Conservation (phyloP, 768 basidiomycete genomes). For the Tulasnella sp. region DNA sequence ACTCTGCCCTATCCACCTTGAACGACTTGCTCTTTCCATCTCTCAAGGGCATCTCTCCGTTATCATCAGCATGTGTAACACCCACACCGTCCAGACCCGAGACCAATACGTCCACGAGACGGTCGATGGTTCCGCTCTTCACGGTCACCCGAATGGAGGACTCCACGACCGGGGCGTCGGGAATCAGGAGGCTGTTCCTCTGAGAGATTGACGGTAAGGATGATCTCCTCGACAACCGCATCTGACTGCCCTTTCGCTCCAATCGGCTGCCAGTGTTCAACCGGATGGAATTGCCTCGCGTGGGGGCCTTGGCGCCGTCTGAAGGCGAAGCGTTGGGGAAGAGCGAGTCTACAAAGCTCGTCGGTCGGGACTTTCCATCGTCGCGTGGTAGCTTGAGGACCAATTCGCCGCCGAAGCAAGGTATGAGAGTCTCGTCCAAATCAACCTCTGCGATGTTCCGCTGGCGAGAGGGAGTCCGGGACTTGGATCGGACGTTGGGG, state of each 20-base stretch:
- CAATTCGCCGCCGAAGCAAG: slow-evolving; percentile 74
- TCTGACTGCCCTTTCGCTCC: slow-evolving; percentile 74
- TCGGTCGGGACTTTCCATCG: slow-evolving; percentile 67
- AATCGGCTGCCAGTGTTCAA: slow-evolving; percentile 72
- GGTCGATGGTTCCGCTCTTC: slow-evolving; percentile 75
- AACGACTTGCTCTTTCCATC: slow-evolving; percentile 75
- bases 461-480: neutral
- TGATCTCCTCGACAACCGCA: slow-evolving; percentile 61
- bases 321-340: slow-evolving; percentile 1
- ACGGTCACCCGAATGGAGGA: slow-evolving; percentile 75
- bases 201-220: slow-evolving; percentile 79
- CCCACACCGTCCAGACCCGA: slow-evolving; percentile 77
- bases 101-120: slow-evolving; percentile 72
- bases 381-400: slow-evolving; percentile 66
- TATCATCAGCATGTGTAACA: slow-evolving; percentile 82
- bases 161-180: slow-evolving; percentile 65
- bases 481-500: neutral
- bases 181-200: slow-evolving; percentile 58
- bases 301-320: slow-evolving; percentile 49
- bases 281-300: slow-evolving; percentile 73
- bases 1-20: slow-evolving; percentile 72
- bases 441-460: slow-evolving; percentile 50
- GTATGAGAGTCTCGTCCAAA: slow-evolving; percentile 58
- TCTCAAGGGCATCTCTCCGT: slow-evolving; percentile 78
- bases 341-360: slow-evolving; percentile 56